phyloP scores from a whole-genome alignment of 1,284 basidiomycete species.

The Athelia sp. region DNA sequence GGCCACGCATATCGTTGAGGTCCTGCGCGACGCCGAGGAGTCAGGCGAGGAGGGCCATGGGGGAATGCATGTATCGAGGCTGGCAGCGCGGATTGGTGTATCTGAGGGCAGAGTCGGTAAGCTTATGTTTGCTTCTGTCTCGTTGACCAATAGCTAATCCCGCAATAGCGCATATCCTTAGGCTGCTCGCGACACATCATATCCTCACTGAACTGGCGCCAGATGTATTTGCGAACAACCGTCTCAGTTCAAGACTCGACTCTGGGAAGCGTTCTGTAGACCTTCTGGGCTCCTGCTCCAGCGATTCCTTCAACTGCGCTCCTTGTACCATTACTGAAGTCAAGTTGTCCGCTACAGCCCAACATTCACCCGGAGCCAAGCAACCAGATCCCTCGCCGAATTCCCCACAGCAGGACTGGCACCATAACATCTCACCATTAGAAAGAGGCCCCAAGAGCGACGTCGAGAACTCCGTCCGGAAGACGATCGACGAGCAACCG shows the following conservation, averaged over 20 bases:
- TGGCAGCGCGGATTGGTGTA: conserved; percentile 43
- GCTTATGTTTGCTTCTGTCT: conserved; percentile 12
- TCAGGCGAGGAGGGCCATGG: conserved; percentile 43
- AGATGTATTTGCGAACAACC: conserved; percentile 63
- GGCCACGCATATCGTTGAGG: conserved; percentile 60
- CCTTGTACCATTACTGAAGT: no score
- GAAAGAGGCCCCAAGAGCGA: no score
- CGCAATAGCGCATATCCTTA: conserved; percentile 52
- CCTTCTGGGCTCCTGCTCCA: neutral
- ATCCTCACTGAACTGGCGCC: conserved; percentile 58
- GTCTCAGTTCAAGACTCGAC: conserved; percentile 61
- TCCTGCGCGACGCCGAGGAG: conserved; percentile 55
- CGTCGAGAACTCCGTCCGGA: no score
- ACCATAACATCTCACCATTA: no score
- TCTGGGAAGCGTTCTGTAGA: conserved; percentile 40
- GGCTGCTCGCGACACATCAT: conserved; percentile 69
- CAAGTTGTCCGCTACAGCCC: no score
- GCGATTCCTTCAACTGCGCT: neutral
- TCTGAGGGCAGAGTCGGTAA: conserved; percentile 46
- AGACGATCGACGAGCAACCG: no score
- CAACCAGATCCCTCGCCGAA: no score
- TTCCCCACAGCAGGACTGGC: no score
- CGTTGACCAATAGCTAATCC: neutral
- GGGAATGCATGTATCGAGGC: conserved; percentile 53
- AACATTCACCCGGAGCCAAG: no score